Base-by-base conservation (phyloP, 2,329 filamentous ascomycete species). In the Talaromyces sp. region DNA sequence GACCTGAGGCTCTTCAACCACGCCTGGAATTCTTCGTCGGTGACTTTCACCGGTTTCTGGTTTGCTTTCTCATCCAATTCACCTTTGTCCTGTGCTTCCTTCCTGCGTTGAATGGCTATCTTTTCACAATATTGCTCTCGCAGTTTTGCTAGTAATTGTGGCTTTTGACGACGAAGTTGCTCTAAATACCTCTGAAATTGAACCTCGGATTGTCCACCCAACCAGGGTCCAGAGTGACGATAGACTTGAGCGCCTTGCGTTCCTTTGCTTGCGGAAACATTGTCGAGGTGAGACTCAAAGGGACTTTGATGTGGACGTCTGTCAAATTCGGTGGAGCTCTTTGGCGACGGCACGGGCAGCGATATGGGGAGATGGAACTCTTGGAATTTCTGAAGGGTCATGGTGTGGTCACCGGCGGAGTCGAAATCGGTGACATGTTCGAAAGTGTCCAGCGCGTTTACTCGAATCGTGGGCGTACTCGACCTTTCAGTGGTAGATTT, bases 341-440 rank as follows among this genome's bases (percentile, higher is more conserved):
- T 61, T 17, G 50, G 31, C 4, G 59, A 24, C n/a, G 31, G 9
- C n/a, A 19, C 31, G 24, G 68, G 69, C 27, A 85, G 79, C 19
- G 87, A 83, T 62, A 96, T 78, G 6, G 90, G 86, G 58, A 96
- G 77, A 61, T 85, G 83, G 72, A 97, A 81, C 73, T 96, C 90
- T 72, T 91, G 88, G 79, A 89, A 97, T 79, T 97, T 97, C 70
- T 86, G 81, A 59, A 95, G 79, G 8, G 91, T 92, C 66, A 91
- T 79, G 56, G 87, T 84, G 75, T 96, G 91, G 73, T 96, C 91
- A 60, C 88, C 84, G 0, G 92, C 89, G 41, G 90, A 92, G 64
- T 86, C 82, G 75, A 92, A 97, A 70, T 97, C 92, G 70, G 92
- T 96, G 66, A 97, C 83, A 72, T 92, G 89, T 75, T 97, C 92